A percentile compares a stretch with the other conserved stretches of the same genome.
These are phyloP conservation scores for Penicillium janthinellum DNA, from an alignment of 2,329 filamentous ascomycete species.

Conservation along the genomic window DNA sequence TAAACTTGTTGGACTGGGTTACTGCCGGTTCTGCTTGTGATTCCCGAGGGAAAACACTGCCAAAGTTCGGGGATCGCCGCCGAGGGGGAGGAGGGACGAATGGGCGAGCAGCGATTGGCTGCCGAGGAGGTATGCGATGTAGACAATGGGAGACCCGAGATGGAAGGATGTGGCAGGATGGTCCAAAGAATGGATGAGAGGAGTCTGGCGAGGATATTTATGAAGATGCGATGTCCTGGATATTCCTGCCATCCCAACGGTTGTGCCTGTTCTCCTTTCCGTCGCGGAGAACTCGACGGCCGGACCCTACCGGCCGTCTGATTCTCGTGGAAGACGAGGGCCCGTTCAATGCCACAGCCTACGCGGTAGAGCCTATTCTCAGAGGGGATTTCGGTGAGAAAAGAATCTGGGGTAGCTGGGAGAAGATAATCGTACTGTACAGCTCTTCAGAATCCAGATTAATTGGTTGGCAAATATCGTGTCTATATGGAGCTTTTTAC, in stretches of 20 bases:
- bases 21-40: conserved; percentile 14
- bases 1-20: neutral
- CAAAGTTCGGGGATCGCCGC: conserved; percentile 32
- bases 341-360: neutral
- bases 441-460: neutral
- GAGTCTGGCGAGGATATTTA: neutral
- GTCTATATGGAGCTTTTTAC: no score
- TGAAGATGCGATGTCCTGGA: neutral
- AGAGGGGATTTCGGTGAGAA: conserved; percentile 1
- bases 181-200: neutral
- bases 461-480: no score
- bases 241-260: neutral
- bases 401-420: neutral
- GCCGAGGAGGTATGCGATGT: conserved; percentile 5
- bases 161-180: neutral
- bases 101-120: conserved; percentile 16
- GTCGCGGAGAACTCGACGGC: conserved; percentile 9
- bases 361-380: conserved; percentile 20
- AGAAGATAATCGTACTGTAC: neutral
- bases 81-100: conserved; percentile 3
- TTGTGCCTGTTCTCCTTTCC: neutral
- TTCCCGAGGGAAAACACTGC: conserved; percentile 27
- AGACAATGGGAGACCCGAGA: neutral
- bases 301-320: conserved; percentile 3
- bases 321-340: neutral